Evolutionary conservation across 805 yeast species (phyloP).

Genomic region (Trichomonascus vanleenenianus): DNA sequence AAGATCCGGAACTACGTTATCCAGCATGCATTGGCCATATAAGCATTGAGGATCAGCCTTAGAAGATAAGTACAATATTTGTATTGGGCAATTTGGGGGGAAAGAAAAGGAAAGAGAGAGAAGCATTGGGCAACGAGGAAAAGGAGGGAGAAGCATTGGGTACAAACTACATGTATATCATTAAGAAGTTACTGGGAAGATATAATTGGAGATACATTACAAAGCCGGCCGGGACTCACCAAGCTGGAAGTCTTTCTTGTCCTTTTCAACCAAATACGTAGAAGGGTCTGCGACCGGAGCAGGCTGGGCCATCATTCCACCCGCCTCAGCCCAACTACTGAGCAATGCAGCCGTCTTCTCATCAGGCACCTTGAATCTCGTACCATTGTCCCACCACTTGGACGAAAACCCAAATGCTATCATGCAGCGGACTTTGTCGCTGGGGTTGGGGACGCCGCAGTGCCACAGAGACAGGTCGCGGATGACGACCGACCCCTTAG

Average conservation of each 20-base stretch:
- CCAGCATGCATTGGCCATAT: too few species aligned
- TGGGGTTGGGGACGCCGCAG: conserved; percentile 15
- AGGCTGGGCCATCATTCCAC: background rate
- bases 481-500: conserved; percentile 14
- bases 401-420: conserved; percentile 10
- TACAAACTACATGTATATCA: too few species aligned
- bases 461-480: conserved; percentile 18
- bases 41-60: too few species aligned
- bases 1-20: too few species aligned
- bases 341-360: background rate
- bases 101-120: too few species aligned
- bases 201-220: too few species aligned
- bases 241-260: conserved; percentile 4
- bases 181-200: too few species aligned
- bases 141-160: too few species aligned
- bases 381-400: conserved; percentile 3
- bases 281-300: background rate
- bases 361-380: conserved; percentile 9
- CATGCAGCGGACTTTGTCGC: conserved; percentile 14
- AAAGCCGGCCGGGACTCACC: conserved; percentile 2
- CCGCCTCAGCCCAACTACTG: conserved; percentile 1
- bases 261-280: background rate
- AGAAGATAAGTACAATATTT: too few species aligned
- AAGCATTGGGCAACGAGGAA: too few species aligned
- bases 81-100: too few species aligned